Conservation (phyloP, 768 basidiomycete genomes). For the Amanita polypyramis region DNA sequence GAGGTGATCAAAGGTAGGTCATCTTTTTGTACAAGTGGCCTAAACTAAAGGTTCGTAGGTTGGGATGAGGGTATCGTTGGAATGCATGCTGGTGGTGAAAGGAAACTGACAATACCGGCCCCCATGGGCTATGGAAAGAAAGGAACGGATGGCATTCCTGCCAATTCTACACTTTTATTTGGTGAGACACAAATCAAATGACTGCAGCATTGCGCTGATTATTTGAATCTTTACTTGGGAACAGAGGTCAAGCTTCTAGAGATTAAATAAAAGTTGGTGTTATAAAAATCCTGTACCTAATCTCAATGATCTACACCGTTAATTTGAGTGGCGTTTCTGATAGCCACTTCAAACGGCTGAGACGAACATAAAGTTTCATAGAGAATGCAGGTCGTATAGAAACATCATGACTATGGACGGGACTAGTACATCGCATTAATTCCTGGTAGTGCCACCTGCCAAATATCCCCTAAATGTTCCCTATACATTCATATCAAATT, state of each 20-base stretch:
- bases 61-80: conserved; percentile 92
- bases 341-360: no score
- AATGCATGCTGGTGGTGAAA: conserved; percentile 88
- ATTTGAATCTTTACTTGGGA: conserved; percentile 1
- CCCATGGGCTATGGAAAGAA: conserved; percentile 65
- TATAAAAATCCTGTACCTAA: background rate
- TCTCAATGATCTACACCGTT: background rate
- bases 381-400: no score
- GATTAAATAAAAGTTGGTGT: conserved; percentile 35
- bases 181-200: conserved; percentile 35
- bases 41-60: conserved; percentile 26
- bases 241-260: conserved; percentile 65
- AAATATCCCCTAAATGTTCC: no score
- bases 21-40: background rate
- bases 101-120: conserved; percentile 66
- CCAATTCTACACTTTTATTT: conserved; percentile 74
- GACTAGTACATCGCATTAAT: no score
- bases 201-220: background rate
- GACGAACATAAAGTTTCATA: no score
- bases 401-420: no score
- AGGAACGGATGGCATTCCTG: conserved; percentile 49
- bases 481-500: no score
- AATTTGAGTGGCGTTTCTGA: background rate
- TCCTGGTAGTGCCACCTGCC: no score
- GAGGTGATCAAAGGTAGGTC: conserved; percentile 83